Base-by-base conservation (phyloP, 257 asterid species). In the Solanum okadae region DNA sequence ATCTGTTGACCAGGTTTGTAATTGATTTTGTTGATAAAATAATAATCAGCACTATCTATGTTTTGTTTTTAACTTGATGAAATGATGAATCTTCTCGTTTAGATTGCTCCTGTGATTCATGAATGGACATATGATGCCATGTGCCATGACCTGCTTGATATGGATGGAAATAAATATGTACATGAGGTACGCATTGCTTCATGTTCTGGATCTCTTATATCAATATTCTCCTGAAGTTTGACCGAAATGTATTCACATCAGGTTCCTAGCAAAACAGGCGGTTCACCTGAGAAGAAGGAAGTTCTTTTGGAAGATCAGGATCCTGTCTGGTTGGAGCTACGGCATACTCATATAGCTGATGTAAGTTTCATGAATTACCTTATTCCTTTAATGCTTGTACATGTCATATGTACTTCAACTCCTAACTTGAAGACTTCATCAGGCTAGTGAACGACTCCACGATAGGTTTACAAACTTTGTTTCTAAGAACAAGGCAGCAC, bases 41-140 rank as follows among this genome's bases (percentile, higher is more conserved):
- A 52, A 82, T 52, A 46, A 23, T 85, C 38, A 29, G 83, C 71
- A 33, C 34, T 49, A 56, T 89, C 9, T 68, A 37, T 31, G 67
- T 44, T 29, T 77, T n/a, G 3, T 82, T 84, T 22, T 33, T 40
- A 40, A 35, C 83, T 67, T 72, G 25, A 44, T 76, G 33, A 75
- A 33, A 70, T 70, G 71, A n/a, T 31, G 68, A 52, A 70, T 79
- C 8, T 49, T 87, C 93, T 15, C 23, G 83, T 89, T 87, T 90
- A 96, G 98, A 94, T 97, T 86, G 98, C 99, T 92, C 99, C 98
- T 29, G 93, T 97, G 86, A 97, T 97, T 87, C 99, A 97, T 86
- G 99, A 97, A 90, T 97, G 99, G 99, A 96, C 98, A 18, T 97
- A 97, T 87, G 99, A 97, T 92, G 98, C 98, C 86, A 95, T 97